phyloP scores from a whole-genome alignment of 768 basidiomycete species.

The Steccherinum ochraceum region DNA sequence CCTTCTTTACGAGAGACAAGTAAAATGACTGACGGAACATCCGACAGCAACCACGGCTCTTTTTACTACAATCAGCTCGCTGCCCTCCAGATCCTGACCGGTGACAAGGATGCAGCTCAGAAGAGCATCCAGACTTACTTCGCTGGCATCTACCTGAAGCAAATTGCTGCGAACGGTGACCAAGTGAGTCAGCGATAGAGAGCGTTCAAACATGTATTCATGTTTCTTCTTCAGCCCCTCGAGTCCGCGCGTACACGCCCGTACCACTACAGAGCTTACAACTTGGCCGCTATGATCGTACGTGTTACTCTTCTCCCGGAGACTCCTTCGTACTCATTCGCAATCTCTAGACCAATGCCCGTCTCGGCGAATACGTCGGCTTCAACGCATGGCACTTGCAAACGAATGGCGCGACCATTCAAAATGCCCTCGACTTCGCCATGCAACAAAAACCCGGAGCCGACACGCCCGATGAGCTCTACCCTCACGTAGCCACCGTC shows the following conservation, averaged over 20 bases:
- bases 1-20: not conserved
- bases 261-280: conserved; percentile 64
- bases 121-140: conserved; percentile 45
- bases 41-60: conserved; percentile 54
- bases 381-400: conserved; percentile 43
- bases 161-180: conserved; percentile 53
- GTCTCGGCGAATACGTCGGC: conserved; percentile 41
- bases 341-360: conserved; percentile 44
- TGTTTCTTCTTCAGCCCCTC: too few relatives aligned
- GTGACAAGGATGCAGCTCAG: conserved; percentile 43
- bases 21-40: not conserved
- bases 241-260: conserved; percentile 57
- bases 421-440: conserved; percentile 52
- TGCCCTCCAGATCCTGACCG: conserved; percentile 47
- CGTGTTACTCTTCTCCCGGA: conserved; percentile 13
- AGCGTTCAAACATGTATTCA: too few relatives aligned
- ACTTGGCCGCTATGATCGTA: conserved; percentile 63
- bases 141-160: conserved; percentile 37
- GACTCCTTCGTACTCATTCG: not conserved
- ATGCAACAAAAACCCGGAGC: conserved; percentile 35
- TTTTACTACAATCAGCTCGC: conserved; percentile 60
- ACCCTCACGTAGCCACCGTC: conserved; percentile 52
- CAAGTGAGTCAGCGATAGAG: conserved; percentile 32
- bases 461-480: conserved; percentile 41
- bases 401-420: conserved; percentile 48